Evolutionary conservation across 2,329 filamentous ascomycete genomes (phyloP).

Genomic region (Monosporascus sp.): DNA sequence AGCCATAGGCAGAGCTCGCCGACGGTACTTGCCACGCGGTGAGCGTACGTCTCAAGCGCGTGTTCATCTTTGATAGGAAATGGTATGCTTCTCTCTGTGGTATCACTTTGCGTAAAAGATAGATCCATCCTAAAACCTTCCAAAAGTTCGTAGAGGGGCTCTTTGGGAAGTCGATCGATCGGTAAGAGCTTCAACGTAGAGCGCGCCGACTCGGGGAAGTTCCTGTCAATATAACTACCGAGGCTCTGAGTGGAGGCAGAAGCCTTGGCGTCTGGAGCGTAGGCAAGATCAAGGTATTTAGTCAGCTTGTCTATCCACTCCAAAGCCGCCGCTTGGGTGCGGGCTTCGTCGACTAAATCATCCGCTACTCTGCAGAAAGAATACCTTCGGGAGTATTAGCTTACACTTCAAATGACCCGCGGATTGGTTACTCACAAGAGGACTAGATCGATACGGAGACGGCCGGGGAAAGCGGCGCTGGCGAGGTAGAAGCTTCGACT

Average conservation of each 20-base stretch:
- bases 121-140: constrained; percentile 67
- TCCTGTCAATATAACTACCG: constrained; percentile 33
- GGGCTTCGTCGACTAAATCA: constrained; percentile 65
- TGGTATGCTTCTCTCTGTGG: not conserved
- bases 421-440: constrained; percentile 43
- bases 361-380: constrained; percentile 71
- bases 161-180: constrained; percentile 46
- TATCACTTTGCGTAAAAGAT: constrained; percentile 36
- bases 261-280: constrained; percentile 27
- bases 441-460: constrained; percentile 63
- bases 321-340: constrained; percentile 44
- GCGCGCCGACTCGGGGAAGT: constrained; percentile 48
- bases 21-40: constrained; percentile 68
- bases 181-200: constrained; percentile 58
- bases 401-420: not conserved
- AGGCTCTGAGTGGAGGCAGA: constrained; percentile 18
- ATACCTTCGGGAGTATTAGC: constrained; percentile 43
- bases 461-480: constrained; percentile 63
- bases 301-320: constrained; percentile 56
- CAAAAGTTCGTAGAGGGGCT: constrained; percentile 60
- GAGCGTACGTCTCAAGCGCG: constrained; percentile 59
- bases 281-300: constrained; percentile 51
- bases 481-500: constrained; percentile 72
- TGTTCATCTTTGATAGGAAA: constrained; percentile 55
- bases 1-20: constrained; percentile 64